Conservation (phyloP, 2,329 filamentous ascomycete genomes). For the Colletotrichum abscissum region DNA sequence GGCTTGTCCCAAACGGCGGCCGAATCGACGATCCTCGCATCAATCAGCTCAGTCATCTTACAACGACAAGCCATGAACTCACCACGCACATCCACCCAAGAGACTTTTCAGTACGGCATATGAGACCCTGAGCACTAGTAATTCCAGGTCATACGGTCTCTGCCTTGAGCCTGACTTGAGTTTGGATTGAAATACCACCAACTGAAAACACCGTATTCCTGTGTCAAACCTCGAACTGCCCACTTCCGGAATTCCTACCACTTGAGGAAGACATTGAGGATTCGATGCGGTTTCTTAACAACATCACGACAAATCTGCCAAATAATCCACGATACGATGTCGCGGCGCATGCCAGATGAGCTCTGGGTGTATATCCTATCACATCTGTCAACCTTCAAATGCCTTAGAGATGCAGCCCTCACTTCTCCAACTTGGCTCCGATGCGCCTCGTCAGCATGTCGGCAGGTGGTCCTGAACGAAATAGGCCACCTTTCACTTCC, state of each 20-base stretch:
- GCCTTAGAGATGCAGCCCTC: slow-evolving; percentile 23
- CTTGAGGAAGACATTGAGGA: neutral
- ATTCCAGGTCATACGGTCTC: neutral
- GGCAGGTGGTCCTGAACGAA: slow-evolving; percentile 28
- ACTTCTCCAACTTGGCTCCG: slow-evolving; percentile 10
- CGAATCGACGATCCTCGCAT: too few species aligned
- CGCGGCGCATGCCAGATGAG: slow-evolving; percentile 17
- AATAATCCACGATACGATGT: neutral
- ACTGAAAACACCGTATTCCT: neutral
- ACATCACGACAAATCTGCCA: neutral
- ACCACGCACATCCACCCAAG: neutral
- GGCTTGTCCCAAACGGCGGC: neutral
- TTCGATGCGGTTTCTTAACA: neutral
- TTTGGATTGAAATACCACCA: neutral
- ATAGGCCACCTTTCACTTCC: slow-evolving; percentile 10
- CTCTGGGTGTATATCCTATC: slow-evolving; percentile 26
- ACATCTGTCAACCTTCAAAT: slow-evolving; percentile 13
- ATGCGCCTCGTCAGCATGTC: slow-evolving; percentile 28
- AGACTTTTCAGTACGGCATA: neutral
- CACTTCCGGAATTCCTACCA: neutral
- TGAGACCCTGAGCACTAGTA: neutral
- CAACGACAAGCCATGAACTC: neutral
- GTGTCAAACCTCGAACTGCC: neutral
- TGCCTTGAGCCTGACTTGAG: neutral
- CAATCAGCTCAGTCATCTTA: neutral